Base-by-base conservation (phyloP, 2,329 filamentous ascomycete genomes). In the Colletotrichum lini region DNA sequence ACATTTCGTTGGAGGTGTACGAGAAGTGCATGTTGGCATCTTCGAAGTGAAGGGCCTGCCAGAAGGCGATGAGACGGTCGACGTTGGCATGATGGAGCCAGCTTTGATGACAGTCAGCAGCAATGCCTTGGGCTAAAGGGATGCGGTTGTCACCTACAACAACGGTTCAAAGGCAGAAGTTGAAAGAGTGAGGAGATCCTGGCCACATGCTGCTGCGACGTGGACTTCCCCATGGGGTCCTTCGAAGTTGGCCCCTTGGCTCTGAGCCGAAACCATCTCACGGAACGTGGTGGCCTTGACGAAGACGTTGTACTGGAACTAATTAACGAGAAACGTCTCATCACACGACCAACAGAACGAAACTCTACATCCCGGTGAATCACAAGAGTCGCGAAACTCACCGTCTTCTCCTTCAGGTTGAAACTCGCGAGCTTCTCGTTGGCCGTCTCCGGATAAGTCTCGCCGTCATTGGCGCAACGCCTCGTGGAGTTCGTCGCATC, bases 51-150 rank as follows among this genome's bases (percentile, higher is more conserved):
- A 88, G 82, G 38, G 81, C 82, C 75, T 87, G 81, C 83, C 83
- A 88, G 74, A 87, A 84, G n/a, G 89, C 85, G 80, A 90, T 91
- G 47, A 93, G 82, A 50, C 91, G 87, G 75, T 93, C 90, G 65
- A 93, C 85, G 75, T 93, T 90, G 76, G 84, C 79, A 80, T 87
- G 86, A 71, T 87, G 85, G 10, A 88, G 81, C 82, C 85, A 84
- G 72, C 84, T 86, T 38, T 67, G 35, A 35, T 12, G 44, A 8
- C 26, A 45, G 49, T 72, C 9, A 73, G 65, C 56, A 10, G 21
- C 59, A 26, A 59, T 18, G 23, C 0, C 23, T 10, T 38, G 49
- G 40, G 40, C 4, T 21, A 21, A 40, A 63, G 38, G 38, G 49
- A 26, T 21, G 44, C 54, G 49, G 30, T 26, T 13, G 79, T n/a